Conservation (phyloP, 352 stramenopile genomes). For the Aphanomyces cochlioides region DNA sequence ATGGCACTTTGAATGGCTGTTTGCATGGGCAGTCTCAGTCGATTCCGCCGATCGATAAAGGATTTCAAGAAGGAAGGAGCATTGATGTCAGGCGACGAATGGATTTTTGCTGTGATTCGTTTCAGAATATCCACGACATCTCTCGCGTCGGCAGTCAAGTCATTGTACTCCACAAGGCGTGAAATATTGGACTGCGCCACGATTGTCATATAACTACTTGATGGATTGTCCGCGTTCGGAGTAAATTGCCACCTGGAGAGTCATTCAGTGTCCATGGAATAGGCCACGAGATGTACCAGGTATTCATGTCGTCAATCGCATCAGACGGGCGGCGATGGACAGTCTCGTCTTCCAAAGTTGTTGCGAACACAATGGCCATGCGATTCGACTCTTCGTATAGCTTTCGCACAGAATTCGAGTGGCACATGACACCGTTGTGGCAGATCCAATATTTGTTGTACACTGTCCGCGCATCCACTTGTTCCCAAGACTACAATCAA, state of each 20-base stretch:
- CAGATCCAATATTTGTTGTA: not conserved
- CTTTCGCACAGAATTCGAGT: not conserved
- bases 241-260: not conserved
- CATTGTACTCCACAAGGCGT: not conserved
- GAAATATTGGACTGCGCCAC: not conserved
- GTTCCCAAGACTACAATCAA: not conserved
- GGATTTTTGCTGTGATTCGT: not conserved
- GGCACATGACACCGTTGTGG: not conserved
- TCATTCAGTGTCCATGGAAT: not conserved
- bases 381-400: not conserved
- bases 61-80: not conserved
- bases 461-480: not conserved
- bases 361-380: not conserved
- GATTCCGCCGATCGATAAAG: not conserved
- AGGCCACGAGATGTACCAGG: slow-evolving; percentile 1
- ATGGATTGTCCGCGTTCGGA: not conserved
- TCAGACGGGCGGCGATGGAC: not conserved
- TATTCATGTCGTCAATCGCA: not conserved
- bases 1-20: not conserved
- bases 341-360: slow-evolving; percentile 12
- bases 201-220: not conserved
- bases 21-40: not conserved
- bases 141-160: not conserved
- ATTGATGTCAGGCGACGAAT: not conserved
- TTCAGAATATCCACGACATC: not conserved